phyloP scores from a whole-genome alignment of 2,329 filamentous ascomycete species.

The Penicillium fuscoglaucum region DNA sequence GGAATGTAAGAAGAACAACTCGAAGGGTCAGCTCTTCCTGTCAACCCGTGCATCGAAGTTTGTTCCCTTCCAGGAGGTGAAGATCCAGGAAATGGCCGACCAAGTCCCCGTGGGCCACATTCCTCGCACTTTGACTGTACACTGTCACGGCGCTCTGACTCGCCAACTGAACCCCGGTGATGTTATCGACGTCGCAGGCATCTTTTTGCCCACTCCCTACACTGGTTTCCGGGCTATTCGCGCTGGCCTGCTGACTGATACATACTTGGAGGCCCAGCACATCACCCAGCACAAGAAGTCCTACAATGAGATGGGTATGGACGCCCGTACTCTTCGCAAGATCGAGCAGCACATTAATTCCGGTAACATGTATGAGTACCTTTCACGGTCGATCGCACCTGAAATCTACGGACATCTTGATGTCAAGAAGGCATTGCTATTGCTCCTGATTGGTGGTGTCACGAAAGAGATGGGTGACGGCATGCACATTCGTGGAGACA shows the following conservation, averaged over 20 bases:
- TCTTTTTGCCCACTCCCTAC: conserved; percentile 95
- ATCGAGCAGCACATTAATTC: conserved; percentile 83
- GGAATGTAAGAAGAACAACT: conserved; percentile 87
- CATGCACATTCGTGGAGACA: conserved; percentile 98
- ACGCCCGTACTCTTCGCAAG: conserved; percentile 73
- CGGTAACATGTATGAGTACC: conserved; percentile 91
- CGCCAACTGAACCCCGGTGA: conserved; percentile 90
- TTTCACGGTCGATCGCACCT: conserved; percentile 93
- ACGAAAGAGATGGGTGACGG: conserved; percentile 96
- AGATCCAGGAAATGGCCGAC: conserved; percentile 98
- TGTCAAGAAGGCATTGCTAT: conserved; percentile 95
- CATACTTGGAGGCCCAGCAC: conserved; percentile 91
- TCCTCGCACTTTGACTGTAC: conserved; percentile 82
- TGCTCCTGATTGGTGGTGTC: conserved; percentile 92
- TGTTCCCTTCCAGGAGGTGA: conserved; percentile 94
- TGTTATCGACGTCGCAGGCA: conserved; percentile 87
- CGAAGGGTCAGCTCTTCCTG: conserved; percentile 88
- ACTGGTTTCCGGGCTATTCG: conserved; percentile 98
- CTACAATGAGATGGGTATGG: conserved; percentile 87
- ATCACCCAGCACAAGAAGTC: conserved; percentile 97
- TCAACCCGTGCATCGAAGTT: conserved; percentile 98
- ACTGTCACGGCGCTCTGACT: conserved; percentile 84
- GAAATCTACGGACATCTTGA: conserved; percentile 97
- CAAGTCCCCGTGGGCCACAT: conserved; percentile 98
- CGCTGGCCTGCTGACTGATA: conserved; percentile 93